A percentile compares a stretch with the other conserved stretches of the same genome.
Evolutionary conservation across 2,329 filamentous ascomycete species (phyloP).

Genomic region (Pseudogymnoascus sp.): DNA sequence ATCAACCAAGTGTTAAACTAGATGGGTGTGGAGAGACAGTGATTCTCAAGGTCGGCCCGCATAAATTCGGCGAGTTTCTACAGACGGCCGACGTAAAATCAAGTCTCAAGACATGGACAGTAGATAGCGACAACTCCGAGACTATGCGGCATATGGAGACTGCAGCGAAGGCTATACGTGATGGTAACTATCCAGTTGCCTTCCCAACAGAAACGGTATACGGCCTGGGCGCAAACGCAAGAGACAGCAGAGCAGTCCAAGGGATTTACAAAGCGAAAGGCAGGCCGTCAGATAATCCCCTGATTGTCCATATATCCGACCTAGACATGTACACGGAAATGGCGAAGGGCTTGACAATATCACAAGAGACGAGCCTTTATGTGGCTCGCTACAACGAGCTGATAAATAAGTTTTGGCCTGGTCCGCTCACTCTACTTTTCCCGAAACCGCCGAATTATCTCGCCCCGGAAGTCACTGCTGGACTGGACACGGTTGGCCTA

Average conservation of each 20-base stretch:
- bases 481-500: conserved; percentile 76
- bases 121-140: neutral
- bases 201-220: conserved; percentile 99
- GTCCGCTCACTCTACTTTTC: conserved; percentile 84
- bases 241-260: conserved; percentile 70
- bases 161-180: conserved; percentile 61
- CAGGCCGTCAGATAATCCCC: conserved; percentile 84
- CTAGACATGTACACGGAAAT: conserved; percentile 61
- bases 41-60: neutral
- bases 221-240: conserved; percentile 92
- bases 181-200: conserved; percentile 70
- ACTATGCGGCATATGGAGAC: neutral
- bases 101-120: neutral
- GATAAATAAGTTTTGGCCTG: conserved; percentile 85
- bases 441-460: conserved; percentile 64
- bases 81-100: neutral
- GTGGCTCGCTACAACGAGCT: conserved; percentile 58
- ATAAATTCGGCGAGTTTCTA: neutral
- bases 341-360: neutral
- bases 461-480: conserved; percentile 87
- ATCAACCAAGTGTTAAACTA: neutral
- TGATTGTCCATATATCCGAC: conserved; percentile 88
- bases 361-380: conserved; percentile 25
- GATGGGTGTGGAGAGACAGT: neutral
- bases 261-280: conserved; percentile 94